These are phyloP conservation scores for Chrysoporthe deuterocubensis DNA, from an alignment of 2,329 filamentous ascomycete genomes.

Conservation along the genomic window DNA sequence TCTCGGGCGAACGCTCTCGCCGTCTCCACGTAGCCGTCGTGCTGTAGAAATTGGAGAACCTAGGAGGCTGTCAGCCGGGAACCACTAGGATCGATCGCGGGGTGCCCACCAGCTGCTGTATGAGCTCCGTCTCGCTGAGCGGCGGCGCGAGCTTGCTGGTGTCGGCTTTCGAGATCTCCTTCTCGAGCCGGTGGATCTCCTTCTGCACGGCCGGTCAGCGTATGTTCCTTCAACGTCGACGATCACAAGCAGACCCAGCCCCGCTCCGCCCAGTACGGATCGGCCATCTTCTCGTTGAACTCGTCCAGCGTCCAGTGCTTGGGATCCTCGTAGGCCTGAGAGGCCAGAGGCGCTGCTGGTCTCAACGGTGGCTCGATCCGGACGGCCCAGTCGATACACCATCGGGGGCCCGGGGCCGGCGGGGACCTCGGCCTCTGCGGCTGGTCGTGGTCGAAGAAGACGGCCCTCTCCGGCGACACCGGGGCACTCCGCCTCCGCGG, in stretches of 20 bases:
- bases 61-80: constrained; percentile 33
- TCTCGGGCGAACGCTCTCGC: constrained; percentile 87
- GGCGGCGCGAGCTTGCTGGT: constrained; percentile 65
- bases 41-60: constrained; percentile 84
- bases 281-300: constrained; percentile 11
- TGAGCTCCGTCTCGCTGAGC: constrained; percentile 74
- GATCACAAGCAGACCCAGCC: constrained; percentile 30
- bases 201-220: constrained; percentile 45
- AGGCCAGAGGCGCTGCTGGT: background rate
- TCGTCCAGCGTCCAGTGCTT: background rate
- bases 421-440: background rate
- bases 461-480: background rate
- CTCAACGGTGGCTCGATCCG: background rate
- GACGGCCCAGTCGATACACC: background rate
- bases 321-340: background rate
- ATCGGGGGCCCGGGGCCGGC: background rate
- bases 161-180: constrained; percentile 60
- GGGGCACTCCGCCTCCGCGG: constrained; percentile 4
- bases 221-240: constrained; percentile 8
- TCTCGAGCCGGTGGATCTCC: constrained; percentile 62
- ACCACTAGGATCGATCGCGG: background rate
- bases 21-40: constrained; percentile 95
- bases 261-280: constrained; percentile 20
- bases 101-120: constrained; percentile 74
- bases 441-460: background rate